phyloP scores from a whole-genome alignment of 2,329 filamentous ascomycete species.

The Fulvia fulva region DNA sequence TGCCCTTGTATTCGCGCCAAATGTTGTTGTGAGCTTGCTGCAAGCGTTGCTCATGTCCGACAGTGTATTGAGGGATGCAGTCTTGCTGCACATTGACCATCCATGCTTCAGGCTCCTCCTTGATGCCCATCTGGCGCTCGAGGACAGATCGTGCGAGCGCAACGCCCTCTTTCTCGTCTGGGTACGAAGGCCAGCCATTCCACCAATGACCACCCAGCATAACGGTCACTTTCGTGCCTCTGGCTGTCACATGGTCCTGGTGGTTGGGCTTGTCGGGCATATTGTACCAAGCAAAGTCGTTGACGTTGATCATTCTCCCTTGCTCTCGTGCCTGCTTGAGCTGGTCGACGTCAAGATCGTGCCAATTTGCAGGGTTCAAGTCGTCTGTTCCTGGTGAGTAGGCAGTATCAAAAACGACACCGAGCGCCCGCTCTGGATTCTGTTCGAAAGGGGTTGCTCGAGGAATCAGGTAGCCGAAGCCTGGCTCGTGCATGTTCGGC shows the following conservation, averaged over 20 bases:
- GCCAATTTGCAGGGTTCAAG: conserved; percentile 24
- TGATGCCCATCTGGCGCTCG: conserved; percentile 69
- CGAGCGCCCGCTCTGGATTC: conserved; percentile 79
- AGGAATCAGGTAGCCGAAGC: conserved; percentile 91
- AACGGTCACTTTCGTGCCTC: conserved; percentile 78
- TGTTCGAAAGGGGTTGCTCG: conserved; percentile 63
- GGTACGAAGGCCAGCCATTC: conserved; percentile 61
- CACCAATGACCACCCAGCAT: conserved; percentile 95
- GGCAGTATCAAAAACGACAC: conserved; percentile 87
- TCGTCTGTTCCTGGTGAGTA: conserved; percentile 30
- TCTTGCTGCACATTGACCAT: conserved; percentile 60
- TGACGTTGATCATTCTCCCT: conserved; percentile 30
- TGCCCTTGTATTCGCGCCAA: conserved; percentile 54
- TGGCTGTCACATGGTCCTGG: conserved; percentile 42
- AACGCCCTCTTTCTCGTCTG: conserved; percentile 62
- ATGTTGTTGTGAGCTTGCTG: conserved; percentile 54
- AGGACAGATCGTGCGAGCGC: conserved; percentile 67
- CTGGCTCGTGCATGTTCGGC: conserved; percentile 61
- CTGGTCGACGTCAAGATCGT: conserved; percentile 19
- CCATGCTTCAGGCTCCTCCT: conserved; percentile 56
- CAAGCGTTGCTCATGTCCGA: conserved; percentile 69
- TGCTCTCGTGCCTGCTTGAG: conserved; percentile 23
- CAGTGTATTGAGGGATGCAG: conserved; percentile 86
- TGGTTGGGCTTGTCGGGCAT: conserved; percentile 28
- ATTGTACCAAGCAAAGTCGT: conserved; percentile 35